Percentiles rank a stretch among this genome's conserved stretches.
These are phyloP conservation scores for Leccinum olivaceoglutinosum DNA, from an alignment of 1,284 basidiomycete genomes.

Conservation along the genomic window DNA sequence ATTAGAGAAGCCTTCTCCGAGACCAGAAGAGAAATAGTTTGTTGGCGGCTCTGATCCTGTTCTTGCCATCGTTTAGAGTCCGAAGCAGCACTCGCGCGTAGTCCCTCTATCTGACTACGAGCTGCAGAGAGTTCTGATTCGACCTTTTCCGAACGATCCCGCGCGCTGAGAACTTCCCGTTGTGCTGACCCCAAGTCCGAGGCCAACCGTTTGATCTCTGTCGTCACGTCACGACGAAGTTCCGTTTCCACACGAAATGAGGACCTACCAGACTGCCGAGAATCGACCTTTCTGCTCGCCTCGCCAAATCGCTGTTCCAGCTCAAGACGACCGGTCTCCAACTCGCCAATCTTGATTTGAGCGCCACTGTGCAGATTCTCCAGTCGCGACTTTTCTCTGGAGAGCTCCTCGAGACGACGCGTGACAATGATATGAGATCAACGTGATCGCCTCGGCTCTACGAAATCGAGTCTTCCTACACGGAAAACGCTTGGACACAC, in stretches of 20 bases:
- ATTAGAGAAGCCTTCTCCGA: slow-evolving; percentile 62
- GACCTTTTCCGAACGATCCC: slow-evolving; percentile 11
- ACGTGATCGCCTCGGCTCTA: too few species aligned
- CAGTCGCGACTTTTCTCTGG: slow-evolving; percentile 25
- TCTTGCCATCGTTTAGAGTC: slow-evolving; percentile 23
- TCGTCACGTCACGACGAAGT: slow-evolving; percentile 5
- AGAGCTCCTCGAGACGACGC: slow-evolving; percentile 17
- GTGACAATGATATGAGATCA: slow-evolving; percentile 4
- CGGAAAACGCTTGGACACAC: too few species aligned
- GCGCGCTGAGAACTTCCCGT: slow-evolving; percentile 10
- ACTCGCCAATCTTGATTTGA: slow-evolving; percentile 13
- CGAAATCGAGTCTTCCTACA: too few species aligned
- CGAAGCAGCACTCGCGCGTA: slow-evolving; percentile 12
- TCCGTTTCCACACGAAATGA: background rate
- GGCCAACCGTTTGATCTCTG: slow-evolving; percentile 19
- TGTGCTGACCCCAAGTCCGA: slow-evolving; percentile 16
- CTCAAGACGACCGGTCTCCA: slow-evolving; percentile 14
- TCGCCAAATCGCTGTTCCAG: slow-evolving; percentile 11
- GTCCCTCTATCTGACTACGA: slow-evolving; percentile 16
- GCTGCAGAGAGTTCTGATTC: slow-evolving; percentile 23
- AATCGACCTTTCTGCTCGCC: slow-evolving; percentile 7
- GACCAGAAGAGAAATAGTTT: slow-evolving; percentile 62
- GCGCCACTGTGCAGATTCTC: slow-evolving; percentile 24
- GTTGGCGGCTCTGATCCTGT: slow-evolving; percentile 49
- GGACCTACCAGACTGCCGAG: slow-evolving; percentile 19